A percentile compares a stretch with the other conserved stretches of the same genome.
Conservation (phyloP, 176 grass and related monocot genomes). For the Saccharum spontaneum region DNA sequence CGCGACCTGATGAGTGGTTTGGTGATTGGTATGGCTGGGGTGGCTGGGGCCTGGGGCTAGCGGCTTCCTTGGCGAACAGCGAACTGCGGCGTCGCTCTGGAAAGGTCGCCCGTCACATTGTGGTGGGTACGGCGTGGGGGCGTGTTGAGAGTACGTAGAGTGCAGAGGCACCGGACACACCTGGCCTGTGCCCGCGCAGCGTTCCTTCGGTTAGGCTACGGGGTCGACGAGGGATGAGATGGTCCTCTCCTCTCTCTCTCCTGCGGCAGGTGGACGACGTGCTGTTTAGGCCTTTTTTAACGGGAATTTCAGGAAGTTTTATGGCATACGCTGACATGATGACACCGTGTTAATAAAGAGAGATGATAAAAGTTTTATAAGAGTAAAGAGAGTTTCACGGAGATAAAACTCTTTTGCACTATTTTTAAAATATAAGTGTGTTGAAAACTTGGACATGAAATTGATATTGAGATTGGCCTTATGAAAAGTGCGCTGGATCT, state of each 20-base stretch:
- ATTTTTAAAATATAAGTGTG: too few relatives aligned
- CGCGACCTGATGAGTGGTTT: constrained; percentile 10
- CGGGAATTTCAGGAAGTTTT: too few relatives aligned
- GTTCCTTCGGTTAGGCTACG: neutral
- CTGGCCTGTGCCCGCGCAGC: constrained; percentile 28
- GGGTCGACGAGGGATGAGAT: neutral
- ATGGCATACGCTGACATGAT: too few relatives aligned
- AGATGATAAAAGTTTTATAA: too few relatives aligned
- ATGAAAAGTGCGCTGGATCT: neutral
- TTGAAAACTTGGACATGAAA: too few relatives aligned
- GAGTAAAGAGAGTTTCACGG: too few relatives aligned
- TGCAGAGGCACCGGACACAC: constrained; percentile 34
- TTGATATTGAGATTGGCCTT: too few relatives aligned
- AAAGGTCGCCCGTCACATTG: constrained; percentile 49
- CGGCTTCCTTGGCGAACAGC: constrained; percentile 19
- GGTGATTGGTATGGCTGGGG: neutral
- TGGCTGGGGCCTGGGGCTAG: too few relatives aligned
- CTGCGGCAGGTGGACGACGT: constrained; percentile 40
- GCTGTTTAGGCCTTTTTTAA: too few relatives aligned
- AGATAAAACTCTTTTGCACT: too few relatives aligned
- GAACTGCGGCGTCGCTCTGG: constrained; percentile 29
- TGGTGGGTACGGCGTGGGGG: constrained; percentile 34
- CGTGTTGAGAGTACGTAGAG: neutral
- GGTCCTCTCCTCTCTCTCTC: neutral
- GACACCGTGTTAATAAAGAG: too few relatives aligned